Evolutionary conservation across 2,329 filamentous ascomycete species (phyloP).

Genomic region (Trichoderma sp.): DNA sequence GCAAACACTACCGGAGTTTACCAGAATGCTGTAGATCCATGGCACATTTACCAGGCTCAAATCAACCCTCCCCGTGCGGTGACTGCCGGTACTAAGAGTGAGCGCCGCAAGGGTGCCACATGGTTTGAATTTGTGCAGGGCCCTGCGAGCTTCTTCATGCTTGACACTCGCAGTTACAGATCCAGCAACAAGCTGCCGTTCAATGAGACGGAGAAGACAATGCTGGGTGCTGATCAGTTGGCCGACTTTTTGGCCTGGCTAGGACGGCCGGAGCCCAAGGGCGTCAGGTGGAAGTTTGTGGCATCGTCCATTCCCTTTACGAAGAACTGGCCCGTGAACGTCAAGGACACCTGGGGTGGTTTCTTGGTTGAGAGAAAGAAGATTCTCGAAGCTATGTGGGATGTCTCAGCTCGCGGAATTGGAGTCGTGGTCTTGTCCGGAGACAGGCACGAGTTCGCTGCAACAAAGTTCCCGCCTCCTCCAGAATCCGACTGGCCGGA

Average conservation of each 20-base stretch:
- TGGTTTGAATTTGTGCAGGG: conserved; percentile 91
- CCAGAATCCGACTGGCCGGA: conserved; percentile 62
- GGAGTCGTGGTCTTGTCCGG: conserved; percentile 85
- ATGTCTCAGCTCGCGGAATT: conserved; percentile 70
- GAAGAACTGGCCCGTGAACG: conserved; percentile 93
- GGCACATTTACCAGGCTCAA: conserved; percentile 79
- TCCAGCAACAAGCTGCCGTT: conserved; percentile 64
- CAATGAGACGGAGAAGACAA: conserved; percentile 71
- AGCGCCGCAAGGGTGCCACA: conserved; percentile 58
- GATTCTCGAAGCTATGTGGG: conserved; percentile 92
- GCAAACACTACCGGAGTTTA: conserved; percentile 80
- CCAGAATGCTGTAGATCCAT: conserved; percentile 77
- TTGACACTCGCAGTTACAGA: conserved; percentile 88
- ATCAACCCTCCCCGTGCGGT: conserved; percentile 76
- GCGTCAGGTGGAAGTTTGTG: conserved; percentile 91
- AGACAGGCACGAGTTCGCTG: conserved; percentile 95
- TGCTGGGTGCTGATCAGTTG: conserved; percentile 81
- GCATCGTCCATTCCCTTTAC: conserved; percentile 92
- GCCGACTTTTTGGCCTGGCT: conserved; percentile 79
- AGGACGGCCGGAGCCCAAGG: conserved; percentile 66
- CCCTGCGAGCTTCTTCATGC: conserved; percentile 89
- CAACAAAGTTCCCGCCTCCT: conserved; percentile 73
- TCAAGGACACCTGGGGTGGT: conserved; percentile 90
- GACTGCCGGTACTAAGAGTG: conserved; percentile 44
- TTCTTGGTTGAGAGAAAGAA: conserved; percentile 77